Evolutionary conservation across 352 stramenopile genomes (phyloP).

Genomic region (Phytophthora fragariae): DNA sequence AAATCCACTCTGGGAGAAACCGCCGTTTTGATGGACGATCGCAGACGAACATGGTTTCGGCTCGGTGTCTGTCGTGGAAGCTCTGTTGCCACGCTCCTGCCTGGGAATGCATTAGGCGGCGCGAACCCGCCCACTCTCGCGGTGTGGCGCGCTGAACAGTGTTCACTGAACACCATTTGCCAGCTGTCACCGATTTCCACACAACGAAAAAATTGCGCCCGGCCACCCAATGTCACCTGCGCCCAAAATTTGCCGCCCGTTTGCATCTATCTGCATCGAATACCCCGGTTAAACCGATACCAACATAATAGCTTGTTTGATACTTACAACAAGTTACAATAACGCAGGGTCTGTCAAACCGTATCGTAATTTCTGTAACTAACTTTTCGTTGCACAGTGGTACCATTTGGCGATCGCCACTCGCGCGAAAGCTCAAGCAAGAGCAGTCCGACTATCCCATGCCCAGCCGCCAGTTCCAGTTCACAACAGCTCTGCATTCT

Average conservation of each 20-base stretch:
- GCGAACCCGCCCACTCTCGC: too few species aligned
- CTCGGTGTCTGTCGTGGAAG: neutral
- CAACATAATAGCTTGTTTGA: neutral
- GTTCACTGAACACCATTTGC: slow-evolving; percentile 1
- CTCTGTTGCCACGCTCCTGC: too few species aligned
- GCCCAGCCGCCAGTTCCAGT: neutral
- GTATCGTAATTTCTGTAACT: slow-evolving; percentile 2
- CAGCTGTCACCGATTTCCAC: slow-evolving; percentile 8
- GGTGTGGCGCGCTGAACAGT: too few species aligned
- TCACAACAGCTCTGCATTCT: neutral
- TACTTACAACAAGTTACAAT: neutral
- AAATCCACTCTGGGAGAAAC: slow-evolving; percentile 19
- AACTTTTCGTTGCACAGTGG: neutral
- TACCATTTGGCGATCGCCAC: neutral
- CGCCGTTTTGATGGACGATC: slow-evolving; percentile 25
- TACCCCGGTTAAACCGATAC: neutral
- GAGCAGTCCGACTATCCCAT: neutral
- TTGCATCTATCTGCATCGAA: neutral
- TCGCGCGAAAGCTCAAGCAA: neutral
- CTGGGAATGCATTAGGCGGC: neutral
- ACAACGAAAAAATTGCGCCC: neutral
- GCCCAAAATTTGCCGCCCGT: slow-evolving; percentile 14
- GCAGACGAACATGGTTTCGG: slow-evolving; percentile 11
- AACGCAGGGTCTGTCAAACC: neutral
- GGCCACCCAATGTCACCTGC: slow-evolving; percentile 15